Base-by-base conservation (phyloP, 371 early-diverging fungal species). In the Nematocida major region DNA sequence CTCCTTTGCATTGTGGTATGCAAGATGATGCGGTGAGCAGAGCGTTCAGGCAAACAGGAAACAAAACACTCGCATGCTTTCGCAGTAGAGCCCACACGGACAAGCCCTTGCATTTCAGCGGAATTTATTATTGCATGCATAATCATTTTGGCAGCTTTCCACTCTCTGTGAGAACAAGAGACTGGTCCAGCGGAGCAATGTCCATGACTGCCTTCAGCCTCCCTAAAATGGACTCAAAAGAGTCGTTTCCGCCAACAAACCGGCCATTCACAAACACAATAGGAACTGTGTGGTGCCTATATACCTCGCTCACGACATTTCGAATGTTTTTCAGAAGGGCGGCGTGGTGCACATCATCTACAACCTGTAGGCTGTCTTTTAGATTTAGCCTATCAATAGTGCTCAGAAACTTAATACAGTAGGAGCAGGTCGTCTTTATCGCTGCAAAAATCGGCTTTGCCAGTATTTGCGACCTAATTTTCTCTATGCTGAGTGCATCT, bases 181-280 rank as follows among this genome's bases (percentile, higher is more conserved):
- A 7, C 15, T 48, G 9, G 5, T 49, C 50, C 11, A 65, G 65
- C 51, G 48, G 5, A 24, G 65, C 15, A 7, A 65, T 50, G 26
- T 34, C 20, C 61, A 59, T 9, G 26, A 11, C 24, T 3, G 40
- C 65, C 9, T 48, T 49, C 5, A 65, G 7, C 36, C n/a, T 13
- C 3, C 13, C 9, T 34, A 22, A 26, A 5, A 65, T 65, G 9
- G 51, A 13, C 24, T 57, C 13, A 22, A 57, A 57, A 7, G 28
- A 28, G 34, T 36, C 36, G 1, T 34, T 34, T 57, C 76, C 76
- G 28, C 76, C 76, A 22, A 73, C 22, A 36, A 73, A 73, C 47
- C 76, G 11, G 36, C 76, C 76, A 22, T 73, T 62, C 5, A 73
- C 32, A 50, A 73, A 73, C 15, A 73, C 13, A 24, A 63, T 26